These are phyloP conservation scores for Talaromyces adpressus DNA, from an alignment of 495 filamentous ascomycete species.

Conservation along the genomic window DNA sequence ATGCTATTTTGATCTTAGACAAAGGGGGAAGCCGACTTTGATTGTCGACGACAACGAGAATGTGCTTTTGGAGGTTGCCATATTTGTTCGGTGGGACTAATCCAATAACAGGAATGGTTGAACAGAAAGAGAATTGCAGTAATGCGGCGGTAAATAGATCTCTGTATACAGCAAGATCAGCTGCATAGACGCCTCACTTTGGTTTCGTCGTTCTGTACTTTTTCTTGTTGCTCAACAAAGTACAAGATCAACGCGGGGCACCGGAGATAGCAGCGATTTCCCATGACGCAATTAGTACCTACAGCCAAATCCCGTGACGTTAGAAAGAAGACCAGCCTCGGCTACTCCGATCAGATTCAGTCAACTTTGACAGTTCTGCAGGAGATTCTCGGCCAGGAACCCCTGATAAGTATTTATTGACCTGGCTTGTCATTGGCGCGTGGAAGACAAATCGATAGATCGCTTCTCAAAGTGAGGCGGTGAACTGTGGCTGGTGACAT, in stretches of 20 bases:
- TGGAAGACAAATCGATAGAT: neutral
- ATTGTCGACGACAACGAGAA: slow-evolving; percentile 9
- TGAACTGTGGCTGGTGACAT: neutral
- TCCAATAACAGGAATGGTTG: neutral
- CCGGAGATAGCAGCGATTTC: neutral
- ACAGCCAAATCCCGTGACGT: neutral
- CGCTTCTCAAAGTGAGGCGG: neutral
- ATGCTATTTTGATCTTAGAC: slow-evolving; percentile 15
- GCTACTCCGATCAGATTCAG: neutral
- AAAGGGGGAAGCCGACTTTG: neutral
- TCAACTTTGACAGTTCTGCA: neutral
- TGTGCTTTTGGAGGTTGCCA: slow-evolving; percentile 2
- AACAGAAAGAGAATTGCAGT: neutral
- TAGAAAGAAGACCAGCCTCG: neutral
- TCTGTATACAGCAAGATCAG: neutral
- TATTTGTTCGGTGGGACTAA: neutral
- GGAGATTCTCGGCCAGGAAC: neutral
- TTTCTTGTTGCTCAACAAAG: neutral
- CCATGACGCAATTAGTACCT: neutral
- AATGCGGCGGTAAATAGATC: neutral
- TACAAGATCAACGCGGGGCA: neutral
- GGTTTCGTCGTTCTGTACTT: neutral
- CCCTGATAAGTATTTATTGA: neutral
- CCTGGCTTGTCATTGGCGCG: neutral
- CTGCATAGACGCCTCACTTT: neutral